Percentiles rank a stretch among this genome's conserved stretches.
Evolutionary conservation across 2,329 filamentous ascomycete genomes (phyloP).

Genomic region (Xylaria sp.): DNA sequence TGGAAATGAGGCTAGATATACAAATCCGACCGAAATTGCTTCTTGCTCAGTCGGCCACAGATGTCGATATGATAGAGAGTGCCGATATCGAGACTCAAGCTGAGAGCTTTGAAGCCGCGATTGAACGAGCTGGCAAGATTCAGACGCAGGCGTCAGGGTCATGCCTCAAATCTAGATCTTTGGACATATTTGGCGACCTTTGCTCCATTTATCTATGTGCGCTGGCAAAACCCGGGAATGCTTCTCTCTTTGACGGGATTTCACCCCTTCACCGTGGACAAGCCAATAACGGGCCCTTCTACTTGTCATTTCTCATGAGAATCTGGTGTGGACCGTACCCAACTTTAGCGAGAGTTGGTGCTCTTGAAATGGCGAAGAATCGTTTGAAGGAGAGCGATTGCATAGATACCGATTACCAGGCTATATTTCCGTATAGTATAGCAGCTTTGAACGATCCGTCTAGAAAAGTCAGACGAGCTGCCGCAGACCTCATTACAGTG

Average conservation of each 20-base stretch:
- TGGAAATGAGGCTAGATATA: constrained; percentile 77
- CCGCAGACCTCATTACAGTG: constrained; percentile 68
- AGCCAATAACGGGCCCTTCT: constrained; percentile 67
- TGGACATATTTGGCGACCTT: constrained; percentile 62
- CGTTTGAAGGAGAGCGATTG: constrained; percentile 59
- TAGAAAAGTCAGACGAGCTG: constrained; percentile 75
- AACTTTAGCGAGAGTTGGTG: constrained; percentile 69
- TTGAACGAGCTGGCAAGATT: constrained; percentile 38
- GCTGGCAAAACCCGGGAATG: constrained; percentile 40
- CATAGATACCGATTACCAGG: constrained; percentile 70
- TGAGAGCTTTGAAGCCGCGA: constrained; percentile 37
- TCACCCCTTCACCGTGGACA: constrained; percentile 59
- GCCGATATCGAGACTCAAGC: constrained; percentile 12
- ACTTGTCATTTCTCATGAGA: constrained; percentile 75
- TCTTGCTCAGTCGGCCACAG: constrained; percentile 55
- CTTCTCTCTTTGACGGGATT: constrained; percentile 59
- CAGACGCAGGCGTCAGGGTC: constrained; percentile 47
- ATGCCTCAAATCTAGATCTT: constrained; percentile 58
- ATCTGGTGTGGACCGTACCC: constrained; percentile 77
- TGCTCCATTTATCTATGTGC: constrained; percentile 61
- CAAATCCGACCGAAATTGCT: constrained; percentile 65
- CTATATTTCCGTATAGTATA: constrained; percentile 81
- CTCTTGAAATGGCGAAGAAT: constrained; percentile 68
- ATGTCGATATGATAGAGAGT: constrained; percentile 55
- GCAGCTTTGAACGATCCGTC: constrained; percentile 76